Evolutionary conservation across 306 rosid species (phyloP).

Genomic region (Glycine tomentella): DNA sequence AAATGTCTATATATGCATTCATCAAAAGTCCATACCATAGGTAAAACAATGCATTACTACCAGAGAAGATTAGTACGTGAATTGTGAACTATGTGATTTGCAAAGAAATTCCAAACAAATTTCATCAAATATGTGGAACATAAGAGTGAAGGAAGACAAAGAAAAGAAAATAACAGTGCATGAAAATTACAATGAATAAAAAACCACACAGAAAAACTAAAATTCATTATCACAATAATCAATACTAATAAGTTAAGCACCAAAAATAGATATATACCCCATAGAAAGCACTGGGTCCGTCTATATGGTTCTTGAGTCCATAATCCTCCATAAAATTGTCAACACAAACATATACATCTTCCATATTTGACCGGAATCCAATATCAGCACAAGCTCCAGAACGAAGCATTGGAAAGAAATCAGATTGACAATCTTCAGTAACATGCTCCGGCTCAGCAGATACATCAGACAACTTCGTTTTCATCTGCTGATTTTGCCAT

Average conservation of each 20-base stretch:
- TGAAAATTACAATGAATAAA: neutral
- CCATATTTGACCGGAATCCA: conserved; percentile 76
- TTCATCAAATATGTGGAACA: neutral
- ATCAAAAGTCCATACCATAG: neutral
- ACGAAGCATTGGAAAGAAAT: conserved; percentile 69
- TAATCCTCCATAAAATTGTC: conserved; percentile 63
- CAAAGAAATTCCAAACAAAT: conserved; percentile 29
- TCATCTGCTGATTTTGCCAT: conserved; percentile 53
- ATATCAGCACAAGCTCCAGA: conserved; percentile 76
- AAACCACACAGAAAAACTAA: conserved; percentile 4
- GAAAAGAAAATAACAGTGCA: neutral
- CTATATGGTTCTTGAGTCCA: conserved; percentile 52
- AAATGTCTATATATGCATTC: neutral
- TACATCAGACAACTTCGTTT: conserved; percentile 56
- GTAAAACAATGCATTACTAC: conserved; percentile 9
- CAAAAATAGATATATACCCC: conserved; percentile 64
- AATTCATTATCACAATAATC: conserved; percentile 35
- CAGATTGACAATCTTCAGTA: conserved; percentile 56
- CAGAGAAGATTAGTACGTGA: conserved; percentile 23
- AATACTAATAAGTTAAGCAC: conserved; percentile 31
- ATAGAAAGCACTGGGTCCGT: conserved; percentile 77
- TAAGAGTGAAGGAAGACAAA: neutral
- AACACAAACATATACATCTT: conserved; percentile 75
- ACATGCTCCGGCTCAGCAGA: conserved; percentile 50
- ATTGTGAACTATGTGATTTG: conserved; percentile 6